Conservation (phyloP, 129 eudicot species). For the Gnaphalium uliginosum region DNA sequence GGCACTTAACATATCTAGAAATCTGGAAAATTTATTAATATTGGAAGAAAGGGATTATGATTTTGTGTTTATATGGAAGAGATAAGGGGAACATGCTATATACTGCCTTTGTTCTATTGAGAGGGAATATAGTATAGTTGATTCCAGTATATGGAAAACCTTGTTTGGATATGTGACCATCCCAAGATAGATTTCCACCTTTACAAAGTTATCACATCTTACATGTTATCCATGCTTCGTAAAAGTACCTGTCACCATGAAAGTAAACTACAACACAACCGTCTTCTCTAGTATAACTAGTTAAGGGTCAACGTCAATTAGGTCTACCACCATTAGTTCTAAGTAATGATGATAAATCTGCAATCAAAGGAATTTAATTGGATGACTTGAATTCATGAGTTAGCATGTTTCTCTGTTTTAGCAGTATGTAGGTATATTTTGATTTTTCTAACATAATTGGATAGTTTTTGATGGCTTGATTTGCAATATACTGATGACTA, state of each 20-base stretch:
- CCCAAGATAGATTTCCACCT: neutral
- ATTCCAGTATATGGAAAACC: neutral
- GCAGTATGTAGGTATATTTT: slow-evolving; percentile 1
- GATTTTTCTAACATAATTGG: neutral
- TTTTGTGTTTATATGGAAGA: no score
- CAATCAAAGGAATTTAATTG: neutral
- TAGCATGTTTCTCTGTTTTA: neutral
- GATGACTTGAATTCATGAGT: neutral
- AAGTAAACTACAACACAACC: neutral
- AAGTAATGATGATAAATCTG: neutral
- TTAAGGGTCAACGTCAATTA: neutral
- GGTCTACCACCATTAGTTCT: neutral
- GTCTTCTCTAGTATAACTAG: neutral
- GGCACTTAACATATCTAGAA: no score
- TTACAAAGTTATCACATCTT: neutral
- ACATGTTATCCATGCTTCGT: slow-evolving; percentile 3
- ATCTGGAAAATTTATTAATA: neutral
- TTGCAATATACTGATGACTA: neutral
- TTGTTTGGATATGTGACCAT: neutral
- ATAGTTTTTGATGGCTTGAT: neutral
- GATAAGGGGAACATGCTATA: no score
- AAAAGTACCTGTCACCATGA: no score
- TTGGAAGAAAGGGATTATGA: neutral
- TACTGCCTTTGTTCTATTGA: no score
- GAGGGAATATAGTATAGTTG: no score